phyloP scores from a whole-genome alignment of 345 rosid genomes.

The Eutrema yunnanense region DNA sequence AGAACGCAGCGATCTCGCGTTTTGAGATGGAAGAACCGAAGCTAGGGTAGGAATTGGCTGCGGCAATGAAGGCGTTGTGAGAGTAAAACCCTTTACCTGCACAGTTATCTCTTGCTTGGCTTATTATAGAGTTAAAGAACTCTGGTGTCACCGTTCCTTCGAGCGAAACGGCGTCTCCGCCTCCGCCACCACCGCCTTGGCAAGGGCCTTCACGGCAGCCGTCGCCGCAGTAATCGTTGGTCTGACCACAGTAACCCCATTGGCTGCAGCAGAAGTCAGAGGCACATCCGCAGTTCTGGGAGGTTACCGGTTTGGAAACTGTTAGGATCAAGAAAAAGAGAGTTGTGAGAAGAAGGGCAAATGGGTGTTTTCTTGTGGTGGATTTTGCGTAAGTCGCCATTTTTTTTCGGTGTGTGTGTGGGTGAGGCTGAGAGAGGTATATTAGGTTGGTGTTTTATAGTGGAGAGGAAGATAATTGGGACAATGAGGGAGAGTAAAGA shows the following conservation, averaged over 20 bases:
- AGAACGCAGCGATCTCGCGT: slow-evolving; percentile 78
- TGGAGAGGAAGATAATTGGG: not conserved
- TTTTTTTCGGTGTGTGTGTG: not conserved
- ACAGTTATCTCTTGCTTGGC: slow-evolving; percentile 42
- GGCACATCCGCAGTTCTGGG: slow-evolving; percentile 37
- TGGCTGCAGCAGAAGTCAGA: slow-evolving; percentile 40
- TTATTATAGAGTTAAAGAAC: slow-evolving; percentile 49
- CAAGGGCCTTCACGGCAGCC: slow-evolving; percentile 60
- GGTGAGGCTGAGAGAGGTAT: not conserved
- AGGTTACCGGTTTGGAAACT: slow-evolving; percentile 6
- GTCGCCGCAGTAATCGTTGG: slow-evolving; percentile 31
- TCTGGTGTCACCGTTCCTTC: slow-evolving; percentile 39
- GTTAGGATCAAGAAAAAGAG: slow-evolving; percentile 12
- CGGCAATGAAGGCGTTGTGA: slow-evolving; percentile 42
- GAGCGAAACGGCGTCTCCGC: slow-evolving; percentile 30
- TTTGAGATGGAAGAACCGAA: slow-evolving; percentile 56
- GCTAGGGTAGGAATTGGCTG: slow-evolving; percentile 35
- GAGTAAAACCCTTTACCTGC: slow-evolving; percentile 60
- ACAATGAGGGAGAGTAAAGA: not conserved
- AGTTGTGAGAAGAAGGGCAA: not conserved
- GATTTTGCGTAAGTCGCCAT: slow-evolving; percentile 14
- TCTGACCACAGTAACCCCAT: slow-evolving; percentile 36
- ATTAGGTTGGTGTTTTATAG: slow-evolving; percentile 8
- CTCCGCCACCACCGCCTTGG: slow-evolving; percentile 11
- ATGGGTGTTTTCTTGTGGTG: not conserved